Evolutionary conservation across 192 early-diverging fungal genomes (phyloP), one percentile per base, ranked within the genome.

Genomic region (Spizellomyces punctatus): DNA sequence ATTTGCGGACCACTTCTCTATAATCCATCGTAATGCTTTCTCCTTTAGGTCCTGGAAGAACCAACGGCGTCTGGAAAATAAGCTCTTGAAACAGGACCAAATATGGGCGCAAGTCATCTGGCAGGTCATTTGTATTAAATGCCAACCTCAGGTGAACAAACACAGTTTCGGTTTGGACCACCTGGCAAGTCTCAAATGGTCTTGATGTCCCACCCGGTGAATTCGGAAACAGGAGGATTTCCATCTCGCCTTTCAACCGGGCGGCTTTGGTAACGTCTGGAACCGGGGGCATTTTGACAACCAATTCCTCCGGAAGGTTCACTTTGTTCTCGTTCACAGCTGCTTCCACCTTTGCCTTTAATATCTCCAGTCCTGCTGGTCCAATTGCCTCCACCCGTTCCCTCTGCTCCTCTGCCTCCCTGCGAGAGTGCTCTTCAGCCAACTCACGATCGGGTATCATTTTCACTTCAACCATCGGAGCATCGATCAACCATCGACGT

Each of bases 21-120:
- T 83, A 85, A 59, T 76, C 74, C 67, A 85, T 56, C 17, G 17
- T 52, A 6, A 14, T 46, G 44, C 21, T 60, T 9, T 27, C 45
- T 5, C 60, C 66, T 22, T 10, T 58, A 14, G 62, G 27, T 17
- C 46, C 17, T 4, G 70, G 64, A 1, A 75, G 14, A 7, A 42
- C 47, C 36, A 85, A 27, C 14, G 75, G 64, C 16, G 66, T 67
- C 64, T 86, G 79, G 64, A 94, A 88, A 17, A 94, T 46, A n/a
- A 92, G 78, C 58, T 91, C 92, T 55, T 91, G 89, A 80, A 94
- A 91, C 54, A 94, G 79, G 8, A 88, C 85, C 46, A 94, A 64
- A 78, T 87, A 92, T 10, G 89, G 86, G 8, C 88, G 86, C 36
- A 91, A 78, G 16, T 81, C 70, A 16, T 81, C 81, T n/a, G 89